Conservation (phyloP, 352 stramenopile genomes). For the Phytophthora meadii region DNA sequence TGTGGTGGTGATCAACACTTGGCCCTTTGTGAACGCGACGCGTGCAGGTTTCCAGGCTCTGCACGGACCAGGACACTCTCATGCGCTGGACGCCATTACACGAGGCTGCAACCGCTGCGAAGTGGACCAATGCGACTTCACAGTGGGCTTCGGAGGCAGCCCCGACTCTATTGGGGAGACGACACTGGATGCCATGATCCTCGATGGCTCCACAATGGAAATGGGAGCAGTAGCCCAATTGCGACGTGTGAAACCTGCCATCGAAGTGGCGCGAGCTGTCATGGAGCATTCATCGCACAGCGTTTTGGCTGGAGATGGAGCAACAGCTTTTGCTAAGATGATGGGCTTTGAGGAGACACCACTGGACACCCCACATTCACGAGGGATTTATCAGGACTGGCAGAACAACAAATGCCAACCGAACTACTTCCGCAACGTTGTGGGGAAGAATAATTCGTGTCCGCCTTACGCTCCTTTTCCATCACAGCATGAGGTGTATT, state of each 20-base stretch:
- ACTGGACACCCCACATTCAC: slow-evolving; percentile 71
- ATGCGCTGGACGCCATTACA: slow-evolving; percentile 70
- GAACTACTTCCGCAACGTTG: slow-evolving; percentile 90
- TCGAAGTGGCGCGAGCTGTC: slow-evolving; percentile 84
- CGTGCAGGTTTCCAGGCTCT: slow-evolving; percentile 67
- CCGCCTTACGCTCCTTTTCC: slow-evolving; percentile 76
- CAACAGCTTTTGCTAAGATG: slow-evolving; percentile 90
- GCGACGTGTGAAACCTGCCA: slow-evolving; percentile 82
- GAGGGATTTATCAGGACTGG: slow-evolving; percentile 67
- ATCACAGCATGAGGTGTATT: slow-evolving; percentile 30
- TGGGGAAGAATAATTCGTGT: slow-evolving; percentile 71
- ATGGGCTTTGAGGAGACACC: slow-evolving; percentile 87
- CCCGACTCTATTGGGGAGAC: slow-evolving; percentile 88
- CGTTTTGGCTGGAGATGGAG: slow-evolving; percentile 86
- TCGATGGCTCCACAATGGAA: slow-evolving; percentile 85
- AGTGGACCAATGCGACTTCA: slow-evolving; percentile 89
- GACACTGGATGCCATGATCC: slow-evolving; percentile 92
- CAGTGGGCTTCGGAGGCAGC: slow-evolving; percentile 89
- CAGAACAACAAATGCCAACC: slow-evolving; percentile 75
- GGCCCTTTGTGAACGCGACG: slow-evolving; percentile 81
- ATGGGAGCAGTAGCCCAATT: slow-evolving; percentile 89
- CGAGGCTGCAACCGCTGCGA: slow-evolving; percentile 82
- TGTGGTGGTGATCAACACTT: slow-evolving; percentile 85
- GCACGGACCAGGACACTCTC: slow-evolving; percentile 6
- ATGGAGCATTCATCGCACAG: slow-evolving; percentile 91